A percentile compares a stretch with the other conserved stretches of the same genome.
Conservation (phyloP, 2,329 filamentous ascomycete genomes). For the Dactylellina sp. region DNA sequence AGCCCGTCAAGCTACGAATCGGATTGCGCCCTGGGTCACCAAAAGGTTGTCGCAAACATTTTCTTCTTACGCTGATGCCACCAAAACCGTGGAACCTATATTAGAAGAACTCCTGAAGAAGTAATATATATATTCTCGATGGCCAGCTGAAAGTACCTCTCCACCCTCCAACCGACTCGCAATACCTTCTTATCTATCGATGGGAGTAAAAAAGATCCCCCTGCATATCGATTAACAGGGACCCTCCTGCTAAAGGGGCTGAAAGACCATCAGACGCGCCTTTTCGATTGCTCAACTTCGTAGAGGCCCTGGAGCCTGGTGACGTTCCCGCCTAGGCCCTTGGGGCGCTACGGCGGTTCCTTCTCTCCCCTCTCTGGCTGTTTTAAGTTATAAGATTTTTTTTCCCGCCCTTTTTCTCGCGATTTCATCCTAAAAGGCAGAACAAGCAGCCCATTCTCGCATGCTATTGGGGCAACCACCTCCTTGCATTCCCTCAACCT, state of each 20-base stretch:
- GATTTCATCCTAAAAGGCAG: constrained; percentile 45
- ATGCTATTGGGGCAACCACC: constrained; percentile 43
- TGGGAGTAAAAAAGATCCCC: constrained; percentile 35
- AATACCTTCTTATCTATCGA: constrained; percentile 51
- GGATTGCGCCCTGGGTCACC: constrained; percentile 13
- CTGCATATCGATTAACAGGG: constrained; percentile 56
- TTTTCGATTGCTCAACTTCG: constrained; percentile 32
- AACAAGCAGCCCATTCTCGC: constrained; percentile 35
- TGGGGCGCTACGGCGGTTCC: constrained; percentile 37
- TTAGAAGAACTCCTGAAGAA: constrained; percentile 21
- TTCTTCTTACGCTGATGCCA: constrained; percentile 42
- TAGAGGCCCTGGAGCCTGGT: constrained; percentile 20
- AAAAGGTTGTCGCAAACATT: constrained; percentile 21
- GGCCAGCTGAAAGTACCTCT: constrained; percentile 7
- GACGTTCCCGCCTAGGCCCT: constrained; percentile 45
- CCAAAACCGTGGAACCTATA: constrained; percentile 24
- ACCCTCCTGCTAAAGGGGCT: constrained; percentile 49
- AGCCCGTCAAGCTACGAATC: constrained; percentile 26
- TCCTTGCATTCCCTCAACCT: constrained; percentile 45
- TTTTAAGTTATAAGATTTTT: constrained; percentile 51
- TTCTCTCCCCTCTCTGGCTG: constrained; percentile 50
- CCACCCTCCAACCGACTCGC: background rate
- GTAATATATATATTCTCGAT: constrained; percentile 33
- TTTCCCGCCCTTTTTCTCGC: constrained; percentile 50
- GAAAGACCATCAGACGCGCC: constrained; percentile 45